Evolutionary conservation across 176 grass and related monocot genomes (phyloP), one percentile per base, ranked within the genome.

Genomic region (Aegilops speltoides): DNA sequence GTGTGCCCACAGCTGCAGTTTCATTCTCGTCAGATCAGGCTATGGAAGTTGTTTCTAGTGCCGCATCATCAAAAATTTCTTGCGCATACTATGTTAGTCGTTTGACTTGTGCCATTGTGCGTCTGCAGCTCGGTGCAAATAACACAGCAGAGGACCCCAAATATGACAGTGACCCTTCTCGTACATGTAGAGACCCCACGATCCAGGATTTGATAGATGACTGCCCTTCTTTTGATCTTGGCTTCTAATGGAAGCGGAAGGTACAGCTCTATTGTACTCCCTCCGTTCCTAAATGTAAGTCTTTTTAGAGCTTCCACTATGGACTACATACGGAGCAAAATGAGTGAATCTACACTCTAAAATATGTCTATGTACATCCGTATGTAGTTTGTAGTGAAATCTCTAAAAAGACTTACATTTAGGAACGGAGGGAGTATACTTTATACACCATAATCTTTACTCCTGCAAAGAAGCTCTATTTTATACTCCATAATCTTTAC

Each of bases 221-320:
- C 26, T 80, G 89, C 62, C 89, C 89, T 68, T 87, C 89, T 0
- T 91, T 91, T 48, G 89, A 91, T 73, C 89, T 91, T 80, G 89
- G 81, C 81, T 91, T 91, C 81, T 87, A 45, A 60, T 15, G 36
- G 67, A 68, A 87, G 75, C 10, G n/a, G 45, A 68, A 87, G 85
- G 75, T 87, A 83, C 48, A 31, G 10, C 34, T 56, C 33, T 67
- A 34, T 60, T 12, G 7, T 64, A 33, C 28, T 28, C 28, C 28
- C 28, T 28, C 28, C 28, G 28, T 28, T 28, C 2, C 28, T 28
- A 28, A 28, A 28, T 28, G 28, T 28, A 28, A 28, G 28, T 28
- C 28, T 28, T 28, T 28, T 28, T 28, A 28, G 28, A 28, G 28
- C 28, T 28, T 28, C 28, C 28, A 28, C 28, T 28, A 28, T 28